Evolutionary conservation across 2,329 filamentous ascomycete species (phyloP).

Genomic region (Fusarium sororula): DNA sequence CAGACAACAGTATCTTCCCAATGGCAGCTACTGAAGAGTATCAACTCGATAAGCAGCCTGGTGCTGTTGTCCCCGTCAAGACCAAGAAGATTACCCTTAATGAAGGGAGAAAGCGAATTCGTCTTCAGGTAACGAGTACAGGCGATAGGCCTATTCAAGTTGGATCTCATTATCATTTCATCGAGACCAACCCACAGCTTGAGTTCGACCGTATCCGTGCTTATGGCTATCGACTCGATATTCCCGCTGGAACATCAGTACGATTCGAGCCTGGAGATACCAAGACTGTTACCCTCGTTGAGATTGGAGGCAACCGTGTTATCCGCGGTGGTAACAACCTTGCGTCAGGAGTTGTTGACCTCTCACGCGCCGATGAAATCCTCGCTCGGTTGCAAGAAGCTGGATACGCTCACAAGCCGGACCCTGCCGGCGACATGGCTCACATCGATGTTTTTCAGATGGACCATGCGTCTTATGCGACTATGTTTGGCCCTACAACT

Average conservation of each 20-base stretch:
- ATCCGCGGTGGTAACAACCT: constrained; percentile 87
- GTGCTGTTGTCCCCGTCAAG: constrained; percentile 79
- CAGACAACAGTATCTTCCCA: constrained; percentile 73
- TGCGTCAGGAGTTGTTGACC: constrained; percentile 76
- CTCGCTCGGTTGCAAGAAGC: constrained; percentile 71
- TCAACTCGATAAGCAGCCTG: constrained; percentile 74
- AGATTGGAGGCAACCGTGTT: constrained; percentile 82
- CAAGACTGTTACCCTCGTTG: constrained; percentile 88
- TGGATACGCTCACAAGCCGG: constrained; percentile 80
- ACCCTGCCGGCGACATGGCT: constrained; percentile 64
- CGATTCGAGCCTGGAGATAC: constrained; percentile 94
- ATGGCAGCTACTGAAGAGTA: constrained; percentile 72
- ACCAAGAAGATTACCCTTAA: constrained; percentile 75
- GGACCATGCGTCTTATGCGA: constrained; percentile 79
- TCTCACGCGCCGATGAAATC: constrained; percentile 70
- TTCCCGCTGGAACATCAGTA: constrained; percentile 89
- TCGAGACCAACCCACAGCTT: constrained; percentile 91
- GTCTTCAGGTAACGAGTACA: constrained; percentile 80
- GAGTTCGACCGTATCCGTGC: constrained; percentile 85
- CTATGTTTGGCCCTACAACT: constrained; percentile 93
- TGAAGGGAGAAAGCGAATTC: constrained; percentile 76
- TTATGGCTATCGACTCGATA: constrained; percentile 88
- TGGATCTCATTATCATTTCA: constrained; percentile 95
- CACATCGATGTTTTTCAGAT: constrained; percentile 73
- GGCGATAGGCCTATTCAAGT: constrained; percentile 93